Conservation (phyloP, 1,284 basidiomycete genomes). For the Apiotrichum sp. region DNA sequence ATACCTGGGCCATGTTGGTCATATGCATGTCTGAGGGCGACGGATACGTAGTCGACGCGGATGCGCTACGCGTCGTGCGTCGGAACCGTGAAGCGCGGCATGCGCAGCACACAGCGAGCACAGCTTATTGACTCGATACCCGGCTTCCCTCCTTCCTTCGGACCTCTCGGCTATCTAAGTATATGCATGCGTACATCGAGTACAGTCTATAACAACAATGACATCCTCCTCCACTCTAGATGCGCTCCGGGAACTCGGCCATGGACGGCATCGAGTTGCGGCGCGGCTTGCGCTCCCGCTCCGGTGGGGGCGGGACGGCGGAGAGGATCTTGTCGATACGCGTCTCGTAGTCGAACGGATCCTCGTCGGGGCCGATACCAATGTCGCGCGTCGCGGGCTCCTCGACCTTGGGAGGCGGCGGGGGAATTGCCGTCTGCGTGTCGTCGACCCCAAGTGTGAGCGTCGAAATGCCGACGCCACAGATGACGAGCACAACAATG, state of each 20-base stretch:
- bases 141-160: too few species aligned
- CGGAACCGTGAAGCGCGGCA: too few species aligned
- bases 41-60: too few species aligned
- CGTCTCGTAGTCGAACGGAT: conserved; percentile 26
- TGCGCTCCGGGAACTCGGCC: conserved; percentile 3
- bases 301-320: conserved; percentile 4
- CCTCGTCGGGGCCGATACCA: conserved; percentile 35
- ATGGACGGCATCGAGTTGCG: conserved; percentile 2
- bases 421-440: conserved; percentile 3
- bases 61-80: too few species aligned
- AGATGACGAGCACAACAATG: conserved; percentile 25
- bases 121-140: too few species aligned
- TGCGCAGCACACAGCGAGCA: too few species aligned
- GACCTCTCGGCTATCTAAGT: neutral
- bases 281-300: conserved; percentile 7
- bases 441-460: conserved; percentile 8
- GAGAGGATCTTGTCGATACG: conserved; percentile 18
- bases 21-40: too few species aligned
- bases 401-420: conserved; percentile 4
- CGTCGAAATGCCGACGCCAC: conserved; percentile 13
- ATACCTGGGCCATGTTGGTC: too few species aligned
- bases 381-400: conserved; percentile 31
- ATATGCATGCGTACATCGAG: neutral
- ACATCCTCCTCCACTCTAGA: neutral
- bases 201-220: neutral